Evolutionary conservation across 345 rosid genomes (phyloP).

Genomic region (Rhodomyrtus tomentosa): DNA sequence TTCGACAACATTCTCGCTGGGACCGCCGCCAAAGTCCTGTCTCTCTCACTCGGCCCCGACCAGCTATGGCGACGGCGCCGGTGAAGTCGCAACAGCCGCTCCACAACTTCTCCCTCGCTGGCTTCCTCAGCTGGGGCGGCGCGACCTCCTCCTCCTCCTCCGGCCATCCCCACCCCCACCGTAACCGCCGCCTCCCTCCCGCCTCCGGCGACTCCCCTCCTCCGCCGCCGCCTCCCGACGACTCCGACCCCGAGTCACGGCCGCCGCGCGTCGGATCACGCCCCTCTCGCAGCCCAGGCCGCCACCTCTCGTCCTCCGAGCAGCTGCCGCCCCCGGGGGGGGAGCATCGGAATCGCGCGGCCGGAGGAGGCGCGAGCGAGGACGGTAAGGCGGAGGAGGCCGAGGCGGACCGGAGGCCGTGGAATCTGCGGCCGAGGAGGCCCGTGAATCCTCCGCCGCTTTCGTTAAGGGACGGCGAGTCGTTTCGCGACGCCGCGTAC

Average conservation of each 20-base stretch:
- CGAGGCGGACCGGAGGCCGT: constrained; percentile 32
- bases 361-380: not conserved
- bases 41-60: not conserved
- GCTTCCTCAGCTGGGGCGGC: constrained; percentile 35
- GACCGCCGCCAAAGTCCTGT: not conserved
- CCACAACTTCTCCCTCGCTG: constrained; percentile 52
- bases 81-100: constrained; percentile 65
- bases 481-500: not conserved
- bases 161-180: not conserved
- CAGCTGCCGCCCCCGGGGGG: constrained; percentile 40
- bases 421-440: constrained; percentile 82
- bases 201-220: constrained; percentile 23
- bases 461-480: not conserved
- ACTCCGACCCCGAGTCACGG: not conserved
- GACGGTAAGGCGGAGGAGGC: constrained; percentile 7
- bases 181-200: not conserved
- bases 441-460: not conserved
- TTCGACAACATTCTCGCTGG: not conserved
- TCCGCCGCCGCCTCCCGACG: constrained; percentile 12
- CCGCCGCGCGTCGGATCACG: constrained; percentile 11
- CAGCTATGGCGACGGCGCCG: constrained; percentile 43
- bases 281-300: not conserved
- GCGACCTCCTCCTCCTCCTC: constrained; percentile 11
- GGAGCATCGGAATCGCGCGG: constrained; percentile 29
- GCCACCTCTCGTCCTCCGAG: not conserved